Base-by-base conservation (phyloP, 106 monocot species). In the Acorus calamus region DNA sequence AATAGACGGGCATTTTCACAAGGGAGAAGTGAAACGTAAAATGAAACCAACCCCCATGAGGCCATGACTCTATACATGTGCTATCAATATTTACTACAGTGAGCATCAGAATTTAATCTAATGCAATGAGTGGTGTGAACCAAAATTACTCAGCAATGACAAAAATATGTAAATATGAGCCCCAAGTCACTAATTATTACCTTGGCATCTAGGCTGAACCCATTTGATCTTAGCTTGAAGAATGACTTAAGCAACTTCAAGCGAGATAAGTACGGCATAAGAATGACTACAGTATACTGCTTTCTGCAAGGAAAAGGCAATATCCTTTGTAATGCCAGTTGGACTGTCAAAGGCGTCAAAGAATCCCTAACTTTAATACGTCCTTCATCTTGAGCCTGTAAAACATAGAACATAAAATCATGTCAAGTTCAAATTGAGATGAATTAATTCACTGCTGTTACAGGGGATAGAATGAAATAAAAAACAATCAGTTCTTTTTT, bases 361-460 rank as follows among this genome's bases (percentile, higher is more conserved):
- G 69, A 75, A 28, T 72, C 74, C 67, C 87, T 83, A 46, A 99
- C 88, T 75, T 83, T 79, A 49, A 66, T 77, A 6, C 92, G 76
- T 47, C 83, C 92, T 66, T 99, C 92, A 67, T 99, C 92, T 77
- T 92, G 92, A 71, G 79, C 67, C 92, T 99, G 56, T 46, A 69
- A 11, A 43, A 46, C 28, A 28, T 28, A 28, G 28, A 28, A 28
- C 28, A 28, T 28, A 28, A 28, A 28, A 28, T 28, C 28, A 28
- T 28, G 28, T 28, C 28, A 28, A 28, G 28, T 28, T 28, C 28
- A 28, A 28, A 28, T 28, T 28, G 28, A 28, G 28, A 28, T 28
- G 28, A 28, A 28, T 28, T 28, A 28, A 28, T 28, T 28, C 28
- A 28, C 28, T 28, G 28, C 28, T 28, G 28, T 28, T 28, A 28